phyloP scores from a whole-genome alignment of 1,139 yeast genomes.

The Saccharomyces hybrid region DNA sequence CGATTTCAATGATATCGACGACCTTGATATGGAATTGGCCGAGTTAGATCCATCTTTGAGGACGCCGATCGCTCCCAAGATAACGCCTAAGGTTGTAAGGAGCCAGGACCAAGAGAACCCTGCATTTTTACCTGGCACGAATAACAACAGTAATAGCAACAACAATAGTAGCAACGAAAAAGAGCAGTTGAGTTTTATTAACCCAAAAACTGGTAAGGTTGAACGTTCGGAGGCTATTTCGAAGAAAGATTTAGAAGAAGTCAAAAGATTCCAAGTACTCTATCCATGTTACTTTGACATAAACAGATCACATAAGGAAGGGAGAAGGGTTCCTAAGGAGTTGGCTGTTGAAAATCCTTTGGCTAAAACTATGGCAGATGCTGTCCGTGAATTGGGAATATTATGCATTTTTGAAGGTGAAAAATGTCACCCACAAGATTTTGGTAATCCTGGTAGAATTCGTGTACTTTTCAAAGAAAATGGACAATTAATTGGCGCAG shows the following conservation, averaged over 20 bases:
- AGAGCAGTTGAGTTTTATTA: slow-evolving; percentile 21
- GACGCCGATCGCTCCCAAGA: slow-evolving; percentile 65
- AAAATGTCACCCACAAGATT: slow-evolving; percentile 92
- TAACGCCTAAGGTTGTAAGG: slow-evolving; percentile 50
- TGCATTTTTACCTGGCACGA: slow-evolving; percentile 19
- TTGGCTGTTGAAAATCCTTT: slow-evolving; percentile 79
- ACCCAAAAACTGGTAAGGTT: slow-evolving; percentile 23
- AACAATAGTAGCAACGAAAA: slow-evolving; percentile 3
- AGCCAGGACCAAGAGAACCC: slow-evolving; percentile 47
- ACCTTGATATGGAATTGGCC: slow-evolving; percentile 87
- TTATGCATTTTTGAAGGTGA: slow-evolving; percentile 59
- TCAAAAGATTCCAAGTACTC: slow-evolving; percentile 60
- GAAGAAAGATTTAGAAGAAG: slow-evolving; percentile 40
- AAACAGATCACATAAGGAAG: slow-evolving; percentile 66
- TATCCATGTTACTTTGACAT: slow-evolving; percentile 92
- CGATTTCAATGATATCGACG: slow-evolving; percentile 78
- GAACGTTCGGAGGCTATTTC: slow-evolving; percentile 24
- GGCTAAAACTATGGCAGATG: slow-evolving; percentile 73
- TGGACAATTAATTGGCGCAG: slow-evolving; percentile 32
- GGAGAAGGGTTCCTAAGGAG: slow-evolving; percentile 65
- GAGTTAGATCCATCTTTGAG: slow-evolving; percentile 71
- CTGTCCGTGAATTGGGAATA: slow-evolving; percentile 34
- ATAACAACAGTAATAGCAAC: neutral
- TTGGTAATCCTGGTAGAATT: slow-evolving; percentile 94
- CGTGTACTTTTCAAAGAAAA: slow-evolving; percentile 56